A percentile compares a stretch with the other conserved stretches of the same genome.
These are phyloP conservation scores for Porpolomopsis calyptriformis DNA, from an alignment of 768 basidiomycete genomes.

Conservation along the genomic window DNA sequence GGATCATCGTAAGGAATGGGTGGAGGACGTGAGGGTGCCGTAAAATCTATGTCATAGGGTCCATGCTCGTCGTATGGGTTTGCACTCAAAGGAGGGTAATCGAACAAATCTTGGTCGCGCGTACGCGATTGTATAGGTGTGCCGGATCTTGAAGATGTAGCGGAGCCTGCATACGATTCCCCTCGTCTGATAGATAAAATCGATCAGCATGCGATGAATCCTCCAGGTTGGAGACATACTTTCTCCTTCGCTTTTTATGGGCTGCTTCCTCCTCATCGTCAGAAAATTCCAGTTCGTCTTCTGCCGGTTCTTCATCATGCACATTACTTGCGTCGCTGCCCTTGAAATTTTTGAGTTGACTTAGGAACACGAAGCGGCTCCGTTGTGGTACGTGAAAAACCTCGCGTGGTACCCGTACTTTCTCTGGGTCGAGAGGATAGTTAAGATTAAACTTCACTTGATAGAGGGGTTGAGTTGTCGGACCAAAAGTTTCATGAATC, in stretches of 20 bases:
- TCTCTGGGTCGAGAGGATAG: slow-evolving; percentile 50
- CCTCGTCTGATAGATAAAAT: slow-evolving; percentile 34
- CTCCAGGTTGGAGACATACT: slow-evolving; percentile 28
- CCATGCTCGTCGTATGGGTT: slow-evolving; percentile 60
- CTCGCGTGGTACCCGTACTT: slow-evolving; percentile 43
- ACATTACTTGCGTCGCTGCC: slow-evolving; percentile 94
- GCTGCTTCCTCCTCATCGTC: slow-evolving; percentile 88
- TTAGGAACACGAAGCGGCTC: slow-evolving; percentile 78
- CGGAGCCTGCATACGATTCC: slow-evolving; percentile 39
- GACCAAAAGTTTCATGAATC: slow-evolving; percentile 95
- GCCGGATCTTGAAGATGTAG: slow-evolving; percentile 41
- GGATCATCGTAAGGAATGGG: slow-evolving; percentile 77
- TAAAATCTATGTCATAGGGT: slow-evolving; percentile 58
- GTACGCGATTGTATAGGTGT: slow-evolving; percentile 45
- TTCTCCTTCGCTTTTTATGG: slow-evolving; percentile 49
- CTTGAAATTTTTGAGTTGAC: slow-evolving; percentile 55
- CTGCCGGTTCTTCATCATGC: slow-evolving; percentile 87
- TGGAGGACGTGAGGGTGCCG: slow-evolving; percentile 46
- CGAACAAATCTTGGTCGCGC: slow-evolving; percentile 44
- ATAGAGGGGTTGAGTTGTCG: slow-evolving; percentile 82
- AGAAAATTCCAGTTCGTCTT: slow-evolving; percentile 86
- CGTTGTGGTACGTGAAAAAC: slow-evolving; percentile 77
- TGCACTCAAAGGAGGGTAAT: slow-evolving; percentile 34
- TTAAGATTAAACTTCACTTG: slow-evolving; percentile 68
- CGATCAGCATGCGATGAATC: slow-evolving; percentile 5